Percentiles rank a stretch among this genome's conserved stretches.
Conservation (phyloP, 306 rosid species). For the Carpinus viminea region DNA sequence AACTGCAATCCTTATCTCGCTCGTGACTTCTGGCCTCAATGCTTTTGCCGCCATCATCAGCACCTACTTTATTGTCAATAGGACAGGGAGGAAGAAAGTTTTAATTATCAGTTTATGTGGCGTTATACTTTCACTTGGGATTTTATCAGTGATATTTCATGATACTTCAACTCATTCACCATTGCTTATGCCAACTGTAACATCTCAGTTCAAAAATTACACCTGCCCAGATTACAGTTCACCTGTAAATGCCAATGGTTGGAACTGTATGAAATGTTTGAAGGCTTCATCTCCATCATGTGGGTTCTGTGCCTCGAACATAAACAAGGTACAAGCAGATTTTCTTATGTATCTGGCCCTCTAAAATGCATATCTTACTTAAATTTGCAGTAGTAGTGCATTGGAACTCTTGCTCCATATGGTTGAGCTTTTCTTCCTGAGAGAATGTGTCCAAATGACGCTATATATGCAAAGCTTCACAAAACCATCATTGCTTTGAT, state of each 20-base stretch:
- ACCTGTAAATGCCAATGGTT: constrained; percentile 11
- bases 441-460: not conserved
- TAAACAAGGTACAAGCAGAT: constrained; percentile 35
- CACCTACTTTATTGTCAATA: constrained; percentile 55
- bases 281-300: constrained; percentile 48
- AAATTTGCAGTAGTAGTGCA: not conserved
- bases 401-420: not conserved
- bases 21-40: constrained; percentile 55
- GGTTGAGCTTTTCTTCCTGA: not conserved
- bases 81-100: constrained; percentile 60
- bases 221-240: constrained; percentile 40
- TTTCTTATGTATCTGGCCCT: not conserved
- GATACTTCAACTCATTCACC: constrained; percentile 51
- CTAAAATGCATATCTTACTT: not conserved
- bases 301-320: constrained; percentile 53
- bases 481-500: not conserved
- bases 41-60: constrained; percentile 57
- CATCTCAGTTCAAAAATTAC: constrained; percentile 26
- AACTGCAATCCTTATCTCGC: constrained; percentile 57
- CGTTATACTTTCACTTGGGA: constrained; percentile 37
- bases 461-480: no score
- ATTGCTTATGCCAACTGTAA: constrained; percentile 24
- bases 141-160: constrained; percentile 41
- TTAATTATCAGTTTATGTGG: constrained; percentile 48
- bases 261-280: constrained; percentile 62